Percentiles rank a stretch among this genome's conserved stretches.
Conservation (phyloP, 768 basidiomycete genomes). For the Hirschioporus abietinus region DNA sequence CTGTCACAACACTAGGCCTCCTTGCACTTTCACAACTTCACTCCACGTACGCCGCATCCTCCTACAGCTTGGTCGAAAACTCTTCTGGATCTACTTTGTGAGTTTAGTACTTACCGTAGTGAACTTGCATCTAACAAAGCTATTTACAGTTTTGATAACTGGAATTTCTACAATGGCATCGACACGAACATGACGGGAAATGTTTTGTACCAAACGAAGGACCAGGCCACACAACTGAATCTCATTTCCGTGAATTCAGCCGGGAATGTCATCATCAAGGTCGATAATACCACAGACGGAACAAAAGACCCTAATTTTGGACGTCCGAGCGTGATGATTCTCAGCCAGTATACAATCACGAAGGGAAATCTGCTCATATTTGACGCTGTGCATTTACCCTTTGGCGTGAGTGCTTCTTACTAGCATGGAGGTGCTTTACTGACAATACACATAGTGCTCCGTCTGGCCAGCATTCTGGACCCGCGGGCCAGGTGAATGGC, state of each 20-base stretch:
- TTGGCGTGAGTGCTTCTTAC: slow-evolving; percentile 9
- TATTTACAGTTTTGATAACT: slow-evolving; percentile 42
- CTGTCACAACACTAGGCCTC: neutral
- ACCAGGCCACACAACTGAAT: slow-evolving; percentile 37
- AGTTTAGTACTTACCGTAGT: neutral
- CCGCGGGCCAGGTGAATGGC: slow-evolving; percentile 14
- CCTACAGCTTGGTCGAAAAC: neutral
- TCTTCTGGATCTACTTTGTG: neutral
- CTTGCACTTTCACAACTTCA: neutral
- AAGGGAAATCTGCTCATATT: slow-evolving; percentile 13
- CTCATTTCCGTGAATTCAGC: slow-evolving; percentile 40
- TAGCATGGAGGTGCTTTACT: neutral
- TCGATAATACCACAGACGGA: slow-evolving; percentile 18
- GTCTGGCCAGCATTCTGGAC: slow-evolving; percentile 9
- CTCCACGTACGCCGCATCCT: neutral
- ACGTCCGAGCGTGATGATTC: slow-evolving; percentile 2
- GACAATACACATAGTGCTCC: slow-evolving; percentile 34
- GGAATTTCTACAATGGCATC: slow-evolving; percentile 48
- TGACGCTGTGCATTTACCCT: slow-evolving; percentile 13
- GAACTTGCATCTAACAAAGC: neutral
- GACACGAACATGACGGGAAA: neutral
- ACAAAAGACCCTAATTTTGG: slow-evolving; percentile 1
- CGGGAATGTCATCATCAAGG: slow-evolving; percentile 19
- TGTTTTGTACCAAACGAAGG: slow-evolving; percentile 16
- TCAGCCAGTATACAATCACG: slow-evolving; percentile 3